These are phyloP conservation scores for Ambrosia artemisiifolia DNA, from an alignment of 129 eudicot genomes.

Conservation along the genomic window DNA sequence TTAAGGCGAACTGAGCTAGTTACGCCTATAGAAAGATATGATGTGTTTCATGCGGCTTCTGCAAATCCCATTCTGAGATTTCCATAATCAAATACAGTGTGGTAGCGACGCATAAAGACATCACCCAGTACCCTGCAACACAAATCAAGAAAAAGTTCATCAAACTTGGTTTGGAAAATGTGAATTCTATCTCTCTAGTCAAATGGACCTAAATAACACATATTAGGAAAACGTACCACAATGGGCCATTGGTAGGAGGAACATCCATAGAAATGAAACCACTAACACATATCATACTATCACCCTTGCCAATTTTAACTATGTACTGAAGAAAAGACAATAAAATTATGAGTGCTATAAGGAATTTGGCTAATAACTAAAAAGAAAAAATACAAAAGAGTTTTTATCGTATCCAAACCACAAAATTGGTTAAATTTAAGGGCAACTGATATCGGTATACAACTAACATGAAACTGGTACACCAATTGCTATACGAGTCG, in stretches of 20 bases:
- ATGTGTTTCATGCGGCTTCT: constrained; percentile 50
- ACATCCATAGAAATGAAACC: constrained; percentile 44
- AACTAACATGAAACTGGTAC: no score
- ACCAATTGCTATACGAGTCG: no score
- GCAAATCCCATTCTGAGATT: constrained; percentile 81
- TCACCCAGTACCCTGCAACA: constrained; percentile 82
- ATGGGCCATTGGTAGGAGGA: constrained; percentile 49
- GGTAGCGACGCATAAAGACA: constrained; percentile 88
- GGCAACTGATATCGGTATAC: no score
- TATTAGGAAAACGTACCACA: constrained; percentile 29
- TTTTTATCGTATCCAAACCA: no score
- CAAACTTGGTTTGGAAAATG: not conserved
- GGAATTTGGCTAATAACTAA: not conserved
- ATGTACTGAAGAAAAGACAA: constrained; percentile 31
- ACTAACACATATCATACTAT: constrained; percentile 33
- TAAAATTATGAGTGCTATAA: no score
- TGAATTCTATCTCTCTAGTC: not conserved
- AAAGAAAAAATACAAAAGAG: not conserved
- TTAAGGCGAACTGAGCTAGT: not conserved
- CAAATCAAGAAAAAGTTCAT: not conserved
- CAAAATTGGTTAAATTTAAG: not conserved
- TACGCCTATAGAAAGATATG: not conserved
- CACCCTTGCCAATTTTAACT: constrained; percentile 39
- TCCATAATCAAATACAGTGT: constrained; percentile 74
- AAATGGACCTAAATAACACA: not conserved